These are phyloP conservation scores for Helicocarpus griseus DNA, from an alignment of 2,329 filamentous ascomycete species.

Conservation along the genomic window DNA sequence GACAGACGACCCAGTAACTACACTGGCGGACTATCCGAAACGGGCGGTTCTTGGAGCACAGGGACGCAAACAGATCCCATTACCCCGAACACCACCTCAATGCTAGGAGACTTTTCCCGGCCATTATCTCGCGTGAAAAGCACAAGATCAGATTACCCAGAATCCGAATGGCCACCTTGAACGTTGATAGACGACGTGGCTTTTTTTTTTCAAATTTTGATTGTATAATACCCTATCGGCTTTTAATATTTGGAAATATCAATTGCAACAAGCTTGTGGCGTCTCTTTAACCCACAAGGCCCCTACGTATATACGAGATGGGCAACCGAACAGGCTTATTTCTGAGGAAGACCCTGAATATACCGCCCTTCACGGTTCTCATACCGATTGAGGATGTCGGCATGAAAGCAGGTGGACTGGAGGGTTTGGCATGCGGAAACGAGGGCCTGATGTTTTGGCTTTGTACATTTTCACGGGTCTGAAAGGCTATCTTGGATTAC, in stretches of 20 bases:
- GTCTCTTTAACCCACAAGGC: not conserved
- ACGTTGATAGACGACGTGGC: not conserved
- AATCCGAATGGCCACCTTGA: not conserved
- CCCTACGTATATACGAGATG: no score
- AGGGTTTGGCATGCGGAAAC: not conserved
- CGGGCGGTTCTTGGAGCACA: not conserved
- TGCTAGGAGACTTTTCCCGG: not conserved
- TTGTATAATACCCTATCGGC: not conserved
- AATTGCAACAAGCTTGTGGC: not conserved
- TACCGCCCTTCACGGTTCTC: not conserved
- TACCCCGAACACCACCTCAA: not conserved
- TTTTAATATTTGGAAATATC: not conserved
- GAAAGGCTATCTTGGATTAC: no score
- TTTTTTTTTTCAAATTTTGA: not conserved
- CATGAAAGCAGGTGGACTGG: not conserved
- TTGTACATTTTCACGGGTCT: no score
- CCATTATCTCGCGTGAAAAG: not conserved
- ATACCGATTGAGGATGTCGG: not conserved
- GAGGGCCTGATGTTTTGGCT: no score
- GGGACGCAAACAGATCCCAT: not conserved
- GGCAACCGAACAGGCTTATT: not conserved
- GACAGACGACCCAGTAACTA: not conserved
- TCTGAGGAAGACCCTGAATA: not conserved
- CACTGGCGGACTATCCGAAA: not conserved
- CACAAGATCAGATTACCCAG: not conserved